Evolutionary conservation across 2,329 filamentous ascomycete species (phyloP).

Genomic region (Paecilomyces fulvus): DNA sequence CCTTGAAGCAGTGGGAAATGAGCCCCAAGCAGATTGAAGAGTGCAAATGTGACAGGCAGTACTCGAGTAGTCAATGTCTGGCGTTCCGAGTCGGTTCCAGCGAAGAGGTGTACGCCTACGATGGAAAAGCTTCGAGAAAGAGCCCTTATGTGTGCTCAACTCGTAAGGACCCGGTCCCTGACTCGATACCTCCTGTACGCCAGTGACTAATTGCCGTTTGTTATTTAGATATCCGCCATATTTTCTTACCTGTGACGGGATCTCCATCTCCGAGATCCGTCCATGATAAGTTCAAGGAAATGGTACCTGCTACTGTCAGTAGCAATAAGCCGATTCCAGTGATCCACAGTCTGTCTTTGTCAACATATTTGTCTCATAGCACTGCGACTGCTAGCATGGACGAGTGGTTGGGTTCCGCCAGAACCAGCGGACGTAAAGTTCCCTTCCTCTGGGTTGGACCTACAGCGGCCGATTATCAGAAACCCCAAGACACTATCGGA

Average conservation of each 20-base stretch:
- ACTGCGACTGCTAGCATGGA: constrained; percentile 26
- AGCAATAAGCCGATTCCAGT: constrained; percentile 33
- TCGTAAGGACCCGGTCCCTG: constrained; percentile 9
- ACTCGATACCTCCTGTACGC: not conserved
- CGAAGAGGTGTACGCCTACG: constrained; percentile 12
- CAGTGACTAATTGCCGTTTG: constrained; percentile 4
- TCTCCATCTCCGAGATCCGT: constrained; percentile 21
- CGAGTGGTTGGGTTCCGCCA: constrained; percentile 31
- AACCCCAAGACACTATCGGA: constrained; percentile 17
- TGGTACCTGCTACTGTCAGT: constrained; percentile 18
- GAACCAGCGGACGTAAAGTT: constrained; percentile 26
- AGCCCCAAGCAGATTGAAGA: constrained; percentile 17
- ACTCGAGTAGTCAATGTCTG: constrained; percentile 24
- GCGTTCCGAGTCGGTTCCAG: constrained; percentile 16
- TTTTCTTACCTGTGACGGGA: constrained; percentile 24
- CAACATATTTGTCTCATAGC: constrained; percentile 20
- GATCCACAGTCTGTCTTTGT: constrained; percentile 30
- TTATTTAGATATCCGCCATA: constrained; percentile 26
- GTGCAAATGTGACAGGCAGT: constrained; percentile 36
- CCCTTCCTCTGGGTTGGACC: constrained; percentile 39
- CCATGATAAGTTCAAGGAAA: constrained; percentile 22
- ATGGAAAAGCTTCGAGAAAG: constrained; percentile 3
- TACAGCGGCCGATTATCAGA: constrained; percentile 28
- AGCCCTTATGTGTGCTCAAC: constrained; percentile 13
- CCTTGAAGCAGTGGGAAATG: constrained; percentile 33